Evolutionary conservation across 345 rosid genomes (phyloP), one percentile per base, ranked within the genome.

Genomic region (thale cress (Arabidopsis thaliana)): DNA sequence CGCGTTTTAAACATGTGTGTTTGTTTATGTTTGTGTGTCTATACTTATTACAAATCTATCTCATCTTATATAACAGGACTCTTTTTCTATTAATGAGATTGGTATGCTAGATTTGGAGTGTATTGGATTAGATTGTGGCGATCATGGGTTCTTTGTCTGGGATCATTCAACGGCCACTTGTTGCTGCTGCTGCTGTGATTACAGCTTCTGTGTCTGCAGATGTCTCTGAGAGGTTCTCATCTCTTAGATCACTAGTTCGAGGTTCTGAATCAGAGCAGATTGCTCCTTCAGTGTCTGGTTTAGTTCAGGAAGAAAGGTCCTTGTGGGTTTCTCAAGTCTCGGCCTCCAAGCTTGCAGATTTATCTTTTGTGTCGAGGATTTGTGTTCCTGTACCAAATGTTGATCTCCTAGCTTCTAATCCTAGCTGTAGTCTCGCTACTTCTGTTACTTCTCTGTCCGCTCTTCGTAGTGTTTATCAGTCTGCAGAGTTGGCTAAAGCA

Each of bases 61-160:
- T 72, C 57, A 66, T 71, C 30, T 23, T 66, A 32, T 59, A 24
- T 70, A 42, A 25, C 71, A 63, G 75, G 65, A 52, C 22, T 53
- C 38, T 4, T 30, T 40, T 45, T 13, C 49, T 61, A 7, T 42
- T 44, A 14, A 5, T 79, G 75, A 48, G 69, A 50, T 30, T 83
- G 78, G 76, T 77, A 73, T 81, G 82, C 75, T 71, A 79, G 76
- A 10, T 82, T 78, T 37, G 66, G 58, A 75, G 65, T 44, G 65
- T 66, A 20, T 65, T 70, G 25, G 9, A 61, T 16, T 73, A n/a
- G 52, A 41, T 28, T 53, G 38, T 71, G 34, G 75, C 59, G 77
- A 62, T 37, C 22, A 95, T 95, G 97, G 84, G 89, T 84, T 93
- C 91, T 62, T 82, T 92, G 61, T 84, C 88, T 8, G 98, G 96